These are phyloP conservation scores for Xylariaceae sp. DNA, from an alignment of 2,329 filamentous ascomycete species.

Conservation along the genomic window DNA sequence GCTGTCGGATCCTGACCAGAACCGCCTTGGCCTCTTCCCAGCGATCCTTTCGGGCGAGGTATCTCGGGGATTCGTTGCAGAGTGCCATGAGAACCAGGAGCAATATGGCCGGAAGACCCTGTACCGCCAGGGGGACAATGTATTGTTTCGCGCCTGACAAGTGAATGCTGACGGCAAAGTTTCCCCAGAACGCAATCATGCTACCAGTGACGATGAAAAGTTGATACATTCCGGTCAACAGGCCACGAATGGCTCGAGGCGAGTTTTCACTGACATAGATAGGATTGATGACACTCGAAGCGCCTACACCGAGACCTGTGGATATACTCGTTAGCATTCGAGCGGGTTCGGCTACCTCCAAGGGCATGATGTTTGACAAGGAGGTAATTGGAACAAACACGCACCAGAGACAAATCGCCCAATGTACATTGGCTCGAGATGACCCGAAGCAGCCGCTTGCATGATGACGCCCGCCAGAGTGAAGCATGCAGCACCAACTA, in stretches of 20 bases:
- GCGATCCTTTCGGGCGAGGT: conserved; percentile 58
- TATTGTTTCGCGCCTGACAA: conserved; percentile 32
- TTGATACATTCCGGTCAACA: conserved; percentile 41
- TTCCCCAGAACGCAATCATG: conserved; percentile 45
- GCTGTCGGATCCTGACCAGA: conserved; percentile 51
- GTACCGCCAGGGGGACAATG: conserved; percentile 58
- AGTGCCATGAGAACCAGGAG: conserved; percentile 57
- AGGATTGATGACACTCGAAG: conserved; percentile 38
- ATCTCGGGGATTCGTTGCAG: conserved; percentile 62
- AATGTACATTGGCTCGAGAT: conserved; percentile 57
- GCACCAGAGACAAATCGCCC: conserved; percentile 49
- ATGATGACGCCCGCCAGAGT: conserved; percentile 57
- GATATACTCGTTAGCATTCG: neutral
- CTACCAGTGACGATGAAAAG: conserved; percentile 42
- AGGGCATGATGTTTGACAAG: neutral
- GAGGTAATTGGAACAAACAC: neutral
- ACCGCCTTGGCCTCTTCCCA: conserved; percentile 58
- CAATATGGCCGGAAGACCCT: conserved; percentile 57
- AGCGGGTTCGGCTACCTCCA: neutral
- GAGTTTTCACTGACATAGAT: conserved; percentile 43
- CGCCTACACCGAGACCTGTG: conserved; percentile 37
- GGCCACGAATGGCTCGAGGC: conserved; percentile 39
- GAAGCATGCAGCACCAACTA: conserved; percentile 50
- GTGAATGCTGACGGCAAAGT: conserved; percentile 43
- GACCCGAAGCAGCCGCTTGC: conserved; percentile 53